Percentiles rank a stretch among this genome's conserved stretches.
Evolutionary conservation across 2,329 filamentous ascomycete species (phyloP).

Genomic region (Rutstroemia sp.): DNA sequence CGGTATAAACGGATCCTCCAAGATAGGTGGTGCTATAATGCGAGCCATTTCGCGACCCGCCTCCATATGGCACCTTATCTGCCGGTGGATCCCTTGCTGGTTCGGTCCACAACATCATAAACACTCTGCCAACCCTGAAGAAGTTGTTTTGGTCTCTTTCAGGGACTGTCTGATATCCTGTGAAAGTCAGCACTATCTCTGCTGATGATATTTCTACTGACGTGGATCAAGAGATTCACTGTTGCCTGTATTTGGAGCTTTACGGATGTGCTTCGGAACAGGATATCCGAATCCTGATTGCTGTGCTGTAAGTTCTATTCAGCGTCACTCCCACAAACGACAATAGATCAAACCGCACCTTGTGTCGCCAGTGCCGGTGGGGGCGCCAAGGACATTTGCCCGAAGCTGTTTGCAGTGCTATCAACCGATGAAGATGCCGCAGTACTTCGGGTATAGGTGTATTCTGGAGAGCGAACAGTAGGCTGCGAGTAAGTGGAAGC

Average conservation of each 20-base stretch:
- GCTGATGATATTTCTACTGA: not conserved
- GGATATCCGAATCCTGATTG: not conserved
- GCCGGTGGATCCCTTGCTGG: constrained; percentile 6
- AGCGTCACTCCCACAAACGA: not conserved
- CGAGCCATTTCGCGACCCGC: constrained; percentile 8
- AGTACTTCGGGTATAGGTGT: not conserved
- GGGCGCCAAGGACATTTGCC: not conserved
- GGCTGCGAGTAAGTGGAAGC: too few species aligned
- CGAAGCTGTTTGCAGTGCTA: not conserved
- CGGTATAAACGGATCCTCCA: constrained; percentile 13
- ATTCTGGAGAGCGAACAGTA: not conserved
- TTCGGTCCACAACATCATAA: constrained; percentile 25
- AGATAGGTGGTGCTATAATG: constrained; percentile 11
- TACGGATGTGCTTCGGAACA: not conserved
- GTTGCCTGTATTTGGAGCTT: not conserved
- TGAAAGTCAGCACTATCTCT: not conserved
- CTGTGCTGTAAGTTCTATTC: not conserved
- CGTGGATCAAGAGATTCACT: not conserved
- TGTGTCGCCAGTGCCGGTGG: not conserved
- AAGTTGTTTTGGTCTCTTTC: not conserved
- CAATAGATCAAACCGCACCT: not conserved
- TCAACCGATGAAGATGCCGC: not conserved
- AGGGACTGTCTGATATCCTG: not conserved
- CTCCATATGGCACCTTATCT: not conserved
- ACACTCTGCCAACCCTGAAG: constrained; percentile 21